Evolutionary conservation across 1,284 basidiomycete genomes (phyloP).

Genomic region (Ceratorhiza oryzae-sativae): DNA sequence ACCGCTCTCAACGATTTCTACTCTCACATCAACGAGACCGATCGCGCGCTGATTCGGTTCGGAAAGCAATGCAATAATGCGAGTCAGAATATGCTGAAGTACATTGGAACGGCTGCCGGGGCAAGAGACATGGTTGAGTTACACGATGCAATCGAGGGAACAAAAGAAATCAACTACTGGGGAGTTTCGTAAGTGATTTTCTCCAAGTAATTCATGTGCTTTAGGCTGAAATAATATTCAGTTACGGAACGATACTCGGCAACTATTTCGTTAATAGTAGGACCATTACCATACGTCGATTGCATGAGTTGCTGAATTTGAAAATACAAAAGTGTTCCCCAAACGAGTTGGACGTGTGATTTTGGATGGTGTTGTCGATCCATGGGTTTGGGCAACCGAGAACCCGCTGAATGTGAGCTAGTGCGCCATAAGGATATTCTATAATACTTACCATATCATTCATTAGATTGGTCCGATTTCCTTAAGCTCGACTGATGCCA

Average conservation of each 20-base stretch:
- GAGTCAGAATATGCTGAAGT: conserved; percentile 6
- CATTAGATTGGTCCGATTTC: neutral
- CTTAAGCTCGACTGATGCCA: conserved; percentile 13
- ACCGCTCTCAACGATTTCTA: conserved; percentile 13
- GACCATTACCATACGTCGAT: too few species aligned
- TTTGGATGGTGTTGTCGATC: conserved; percentile 41
- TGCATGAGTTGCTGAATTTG: neutral
- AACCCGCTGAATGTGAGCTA: neutral
- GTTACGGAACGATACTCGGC: conserved; percentile 44
- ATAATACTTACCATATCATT: neutral
- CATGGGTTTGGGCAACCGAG: conserved; percentile 3
- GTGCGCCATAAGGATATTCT: neutral
- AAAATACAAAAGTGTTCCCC: conserved; percentile 28
- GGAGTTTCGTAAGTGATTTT: conserved; percentile 40
- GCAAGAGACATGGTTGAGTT: conserved; percentile 41
- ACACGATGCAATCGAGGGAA: conserved; percentile 40
- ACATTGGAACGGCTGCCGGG: conserved; percentile 10
- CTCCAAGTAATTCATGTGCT: neutral
- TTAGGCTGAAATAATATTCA: neutral
- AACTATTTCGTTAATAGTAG: conserved; percentile 40
- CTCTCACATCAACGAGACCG: neutral
- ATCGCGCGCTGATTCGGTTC: neutral
- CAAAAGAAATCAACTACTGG: conserved; percentile 40
- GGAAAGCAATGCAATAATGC: neutral
- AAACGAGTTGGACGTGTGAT: conserved; percentile 41